Evolutionary conservation across 129 eudicot genomes (phyloP).

Genomic region (Tagetes patula): DNA sequence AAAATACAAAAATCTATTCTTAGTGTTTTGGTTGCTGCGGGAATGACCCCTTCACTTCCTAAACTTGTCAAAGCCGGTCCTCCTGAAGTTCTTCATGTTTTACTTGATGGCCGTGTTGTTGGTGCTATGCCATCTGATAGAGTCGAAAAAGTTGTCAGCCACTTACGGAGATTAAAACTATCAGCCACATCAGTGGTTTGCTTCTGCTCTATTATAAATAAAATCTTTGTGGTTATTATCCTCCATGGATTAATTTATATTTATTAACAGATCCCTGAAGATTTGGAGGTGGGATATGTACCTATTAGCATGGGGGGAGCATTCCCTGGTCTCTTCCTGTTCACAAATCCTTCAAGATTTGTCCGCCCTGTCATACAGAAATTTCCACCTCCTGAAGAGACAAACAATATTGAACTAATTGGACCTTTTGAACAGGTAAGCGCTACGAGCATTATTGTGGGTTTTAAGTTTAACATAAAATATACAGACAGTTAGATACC

Average conservation of each 20-base stretch:
- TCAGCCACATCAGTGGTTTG: constrained; percentile 57
- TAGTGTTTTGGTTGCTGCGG: constrained; percentile 56
- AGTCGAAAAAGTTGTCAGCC: constrained; percentile 62
- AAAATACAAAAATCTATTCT: constrained; percentile 57
- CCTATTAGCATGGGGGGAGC: constrained; percentile 90
- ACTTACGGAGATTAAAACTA: constrained; percentile 72
- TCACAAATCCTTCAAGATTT: constrained; percentile 79
- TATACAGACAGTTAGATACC: background rate
- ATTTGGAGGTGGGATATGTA: constrained; percentile 89
- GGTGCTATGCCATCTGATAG: constrained; percentile 67
- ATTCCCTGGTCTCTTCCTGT: constrained; percentile 77
- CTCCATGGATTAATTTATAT: background rate
- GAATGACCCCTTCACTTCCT: constrained; percentile 76
- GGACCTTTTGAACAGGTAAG: constrained; percentile 95
- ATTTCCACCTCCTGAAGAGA: constrained; percentile 44
- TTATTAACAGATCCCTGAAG: constrained; percentile 74
- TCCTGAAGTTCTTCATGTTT: constrained; percentile 82
- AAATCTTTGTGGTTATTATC: background rate
- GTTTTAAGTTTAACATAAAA: background rate
- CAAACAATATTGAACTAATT: constrained; percentile 64
- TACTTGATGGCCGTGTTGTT: constrained; percentile 84
- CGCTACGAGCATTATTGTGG: background rate
- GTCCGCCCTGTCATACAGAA: constrained; percentile 72
- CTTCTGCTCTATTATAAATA: background rate
- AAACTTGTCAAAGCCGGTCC: constrained; percentile 83